Evolutionary conservation across 352 stramenopile species (phyloP).

Genomic region (Paralagenidium karlingii): DNA sequence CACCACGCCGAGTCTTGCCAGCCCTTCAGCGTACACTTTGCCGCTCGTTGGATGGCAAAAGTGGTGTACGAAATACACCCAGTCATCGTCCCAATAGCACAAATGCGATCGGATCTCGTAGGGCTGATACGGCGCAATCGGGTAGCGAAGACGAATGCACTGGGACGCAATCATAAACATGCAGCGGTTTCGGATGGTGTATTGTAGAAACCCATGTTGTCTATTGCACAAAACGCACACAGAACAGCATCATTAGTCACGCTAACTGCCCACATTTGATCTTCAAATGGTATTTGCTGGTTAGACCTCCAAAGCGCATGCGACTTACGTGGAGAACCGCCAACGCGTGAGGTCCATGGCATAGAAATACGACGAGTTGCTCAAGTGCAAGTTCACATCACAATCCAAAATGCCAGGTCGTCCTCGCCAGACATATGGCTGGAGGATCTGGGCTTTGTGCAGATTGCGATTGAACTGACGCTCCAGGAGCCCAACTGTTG

Average conservation of each 20-base stretch:
- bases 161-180: conserved; percentile 5
- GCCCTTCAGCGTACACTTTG: conserved; percentile 37
- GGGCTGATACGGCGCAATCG: conserved; percentile 34
- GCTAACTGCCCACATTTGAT: no score
- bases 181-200: neutral
- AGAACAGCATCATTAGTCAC: neutral
- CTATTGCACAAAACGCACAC: neutral
- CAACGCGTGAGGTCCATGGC: conserved; percentile 78
- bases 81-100: conserved; percentile 38
- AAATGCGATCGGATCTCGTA: conserved; percentile 51
- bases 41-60: conserved; percentile 34
- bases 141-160: conserved; percentile 39
- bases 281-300: no score
- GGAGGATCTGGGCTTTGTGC: conserved; percentile 31
- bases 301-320: neutral
- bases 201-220: neutral
- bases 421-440: conserved; percentile 52
- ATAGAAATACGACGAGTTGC: conserved; percentile 77
- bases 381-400: conserved; percentile 77
- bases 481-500: conserved; percentile 36
- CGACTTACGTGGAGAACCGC: conserved; percentile 56
- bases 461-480: conserved; percentile 35
- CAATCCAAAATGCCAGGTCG: conserved; percentile 59
- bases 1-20: no score
- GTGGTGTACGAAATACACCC: conserved; percentile 49